Evolutionary conservation across 2,329 filamentous ascomycete genomes (phyloP), one percentile per base, ranked within the genome.

Genomic region (Verticillium isaacii): DNA sequence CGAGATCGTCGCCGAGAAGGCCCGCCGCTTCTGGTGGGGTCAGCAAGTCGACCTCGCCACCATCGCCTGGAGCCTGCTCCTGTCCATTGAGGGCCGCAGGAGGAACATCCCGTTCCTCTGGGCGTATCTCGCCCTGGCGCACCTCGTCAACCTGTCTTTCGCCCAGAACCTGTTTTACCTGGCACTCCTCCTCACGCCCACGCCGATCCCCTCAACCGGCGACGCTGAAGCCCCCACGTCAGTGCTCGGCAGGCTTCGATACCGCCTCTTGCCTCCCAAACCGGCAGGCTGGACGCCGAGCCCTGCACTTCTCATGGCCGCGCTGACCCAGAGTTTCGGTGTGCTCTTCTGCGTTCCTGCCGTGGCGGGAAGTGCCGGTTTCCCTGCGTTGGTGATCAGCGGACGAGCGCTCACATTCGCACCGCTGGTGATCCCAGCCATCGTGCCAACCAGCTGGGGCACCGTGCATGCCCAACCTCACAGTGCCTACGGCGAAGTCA

Each of bases 111-210:
- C 82, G 0, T 74, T 80, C 59, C 73, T 84, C 1, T 81, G 82
- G 71, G 80, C 82, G 2, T 89, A 87, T 66, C 77, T 88, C 62
- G 71, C 80, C 15, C 72, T 89, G n/a, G 81, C 82, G 17, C 85
- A 88, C 60, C 74, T 86, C 5, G 80, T 87, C 60, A 85, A 80
- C 61, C 73, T 89, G 12, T 86, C 84, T 0, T 88, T 84, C 66
- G 84, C 85, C 2, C 82, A 86, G 71, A 88, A 86, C 66, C 72
- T 89, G 34, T 89, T 89, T 74, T 87, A 84, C 68, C 68, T 88
- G 11, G 80, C 83, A 8, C 74, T 88, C 32, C 74, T 87, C 11
- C 77, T 87, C 32, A 85, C 82, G 0, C 84, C 85, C 1, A 70
- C 81, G 5, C 81, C 83, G 1, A 63, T 83, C 12, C 70, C 73